phyloP scores from a whole-genome alignment of 495 filamentous ascomycete species.

The Xylona heveae region DNA sequence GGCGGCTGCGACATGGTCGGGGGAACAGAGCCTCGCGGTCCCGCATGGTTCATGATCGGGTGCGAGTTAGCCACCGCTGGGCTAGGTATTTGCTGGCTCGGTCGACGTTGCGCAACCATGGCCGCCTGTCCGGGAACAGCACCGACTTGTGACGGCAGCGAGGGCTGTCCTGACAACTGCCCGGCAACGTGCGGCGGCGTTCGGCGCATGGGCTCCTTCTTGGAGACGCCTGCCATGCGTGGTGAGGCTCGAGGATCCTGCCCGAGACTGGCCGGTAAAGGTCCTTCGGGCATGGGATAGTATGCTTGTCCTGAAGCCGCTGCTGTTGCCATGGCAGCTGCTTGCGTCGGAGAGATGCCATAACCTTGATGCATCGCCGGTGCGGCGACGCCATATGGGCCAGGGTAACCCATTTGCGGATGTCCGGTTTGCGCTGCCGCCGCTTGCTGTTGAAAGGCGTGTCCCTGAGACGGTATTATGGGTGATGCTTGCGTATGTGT shows the following conservation, averaged over 20 bases:
- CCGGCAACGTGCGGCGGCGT: conserved; percentile 26
- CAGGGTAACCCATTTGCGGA: conserved; percentile 29
- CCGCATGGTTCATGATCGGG: conserved; percentile 32
- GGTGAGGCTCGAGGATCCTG: conserved; percentile 32
- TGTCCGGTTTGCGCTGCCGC: conserved; percentile 28
- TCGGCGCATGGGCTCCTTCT: conserved; percentile 34
- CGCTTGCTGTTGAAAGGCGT: conserved; percentile 20
- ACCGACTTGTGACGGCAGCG: conserved; percentile 13
- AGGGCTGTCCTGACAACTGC: conserved; percentile 21
- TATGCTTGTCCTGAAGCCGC: conserved; percentile 40
- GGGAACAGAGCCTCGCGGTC: conserved; percentile 24
- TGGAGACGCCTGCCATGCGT: conserved; percentile 25
- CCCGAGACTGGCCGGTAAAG: conserved; percentile 19
- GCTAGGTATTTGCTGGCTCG: conserved; percentile 38
- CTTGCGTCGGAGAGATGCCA: conserved; percentile 34
- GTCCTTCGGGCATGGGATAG: conserved; percentile 31
- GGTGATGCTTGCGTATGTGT: conserved; percentile 33
- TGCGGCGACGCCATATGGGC: conserved; percentile 32
- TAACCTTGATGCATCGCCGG: conserved; percentile 32
- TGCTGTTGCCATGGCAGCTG: conserved; percentile 50
- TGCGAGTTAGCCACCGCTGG: conserved; percentile 35
- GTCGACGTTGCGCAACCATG: conserved; percentile 23
- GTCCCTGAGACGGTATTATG: conserved; percentile 27
- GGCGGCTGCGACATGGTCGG: conserved; percentile 16
- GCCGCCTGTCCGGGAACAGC: conserved; percentile 12